Evolutionary conservation across 768 basidiomycete species (phyloP), one percentile per base, ranked within the genome.

Genomic region (Jaapia argillacea): DNA sequence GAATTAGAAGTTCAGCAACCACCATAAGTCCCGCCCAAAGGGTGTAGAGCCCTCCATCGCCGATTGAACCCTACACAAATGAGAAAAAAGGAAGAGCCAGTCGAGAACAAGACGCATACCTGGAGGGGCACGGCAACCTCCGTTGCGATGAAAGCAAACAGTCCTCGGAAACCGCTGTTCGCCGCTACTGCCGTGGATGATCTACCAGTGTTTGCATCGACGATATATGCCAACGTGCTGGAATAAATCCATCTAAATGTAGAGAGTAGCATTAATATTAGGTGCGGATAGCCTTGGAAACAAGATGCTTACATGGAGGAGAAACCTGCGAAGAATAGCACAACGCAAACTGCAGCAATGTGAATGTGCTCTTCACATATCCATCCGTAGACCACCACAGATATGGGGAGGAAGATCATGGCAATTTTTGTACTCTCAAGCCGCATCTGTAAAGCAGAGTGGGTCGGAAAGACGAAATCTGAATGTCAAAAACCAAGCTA

Each of bases 191-290:
- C 87, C 2, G 76, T 76, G 3, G 82, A 77, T 2, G 85, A 85
- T 23, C 85, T 74, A 6, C 90, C 91, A 4, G 70, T 67, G 56
- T 93, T 96, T 4, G 87, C 77, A 52, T 96, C 90, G 13, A 92
- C 87, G 25, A 92, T 69, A 52, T 91, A 93, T 0, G 90, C 83
- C 24, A 93, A 62, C 0, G 84, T 81, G 40, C 77, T 77, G 13
- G 77, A 62, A 55, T 85, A 83, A 39, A 80, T 75, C 61, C 69
- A 69, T 51, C 74, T 77, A 46, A 2, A 45, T 6, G 21, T 43
- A 22, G 33, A 31, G 5, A 36, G 16, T 22, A 23, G 24, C 21
- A 24, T 24, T 43, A 45, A 46, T 28, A 43, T 20, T 45, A 16
- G 52, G 21, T 18, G 16, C 24, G 41, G 21, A 18, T 41, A 39